Base-by-base conservation (phyloP, 495 filamentous ascomycete genomes). In the Talaromyces stipitatus region DNA sequence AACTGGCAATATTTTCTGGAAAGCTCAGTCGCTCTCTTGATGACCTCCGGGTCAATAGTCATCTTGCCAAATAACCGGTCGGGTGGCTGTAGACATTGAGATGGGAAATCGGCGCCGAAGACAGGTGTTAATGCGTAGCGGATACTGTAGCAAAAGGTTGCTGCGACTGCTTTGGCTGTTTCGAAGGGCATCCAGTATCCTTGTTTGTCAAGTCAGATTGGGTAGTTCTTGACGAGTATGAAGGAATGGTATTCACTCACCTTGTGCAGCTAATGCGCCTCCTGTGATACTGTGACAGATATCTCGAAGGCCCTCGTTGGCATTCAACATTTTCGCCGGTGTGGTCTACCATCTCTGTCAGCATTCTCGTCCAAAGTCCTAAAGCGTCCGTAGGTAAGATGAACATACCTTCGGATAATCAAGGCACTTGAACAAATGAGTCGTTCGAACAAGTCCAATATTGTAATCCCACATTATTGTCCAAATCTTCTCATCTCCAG, bases 171-270 rank as follows among this genome's bases (percentile, higher is more conserved):
- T 71, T 82, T 85, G 24, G 94, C 94, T 33, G 87, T 89, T 33
- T 83, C 73, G 62, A 84, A 98, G 1, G 94, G 94, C 82, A 97
- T 89, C 94, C 92, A 98, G 73, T 98, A 98, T 23, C 94, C 94
- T 95, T 64, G 26, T 22, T n/a, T 3, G 20, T 33, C 23, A 28
- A 22, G 56, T 50, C 1, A 29, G n/a, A n/a, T 18, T 29, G 9
- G 2, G 18, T 2, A 46, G 27, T n/a, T 51, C n/a, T n/a, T n/a
- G n/a, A 11, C 1, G 4, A 30, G 20, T 3, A 30, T 30, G 1
- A 26, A 14, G 14, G 16, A 4, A 2, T 28, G 11, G 12, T 20
- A 51, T 18, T 29, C 0, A 18, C 24, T 41, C 74, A 95, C 91
- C 92, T 86, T 98, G 94, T 56, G 90, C 92, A 46, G 79, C 84